These are phyloP conservation scores for Conoideocrella luteorostrata DNA, from an alignment of 2,329 filamentous ascomycete species.

Conservation along the genomic window DNA sequence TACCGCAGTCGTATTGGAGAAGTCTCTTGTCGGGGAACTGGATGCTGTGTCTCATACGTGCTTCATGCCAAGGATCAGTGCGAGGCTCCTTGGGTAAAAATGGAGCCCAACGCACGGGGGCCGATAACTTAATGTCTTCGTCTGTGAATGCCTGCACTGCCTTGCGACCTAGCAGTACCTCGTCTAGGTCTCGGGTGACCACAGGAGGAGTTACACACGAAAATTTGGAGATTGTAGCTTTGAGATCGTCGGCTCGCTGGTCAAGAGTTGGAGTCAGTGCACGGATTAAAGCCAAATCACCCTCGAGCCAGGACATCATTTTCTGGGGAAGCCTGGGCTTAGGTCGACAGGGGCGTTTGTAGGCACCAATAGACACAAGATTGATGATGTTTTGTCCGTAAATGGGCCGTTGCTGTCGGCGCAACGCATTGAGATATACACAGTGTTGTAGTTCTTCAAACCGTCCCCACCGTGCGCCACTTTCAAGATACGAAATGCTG, in stretches of 20 bases:
- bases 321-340: conserved; percentile 55
- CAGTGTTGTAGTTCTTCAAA: conserved; percentile 76
- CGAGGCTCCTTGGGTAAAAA: conserved; percentile 51
- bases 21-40: conserved; percentile 95
- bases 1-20: conserved; percentile 97
- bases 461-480: conserved; percentile 58
- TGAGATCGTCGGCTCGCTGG: conserved; percentile 64
- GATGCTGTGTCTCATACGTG: conserved; percentile 86
- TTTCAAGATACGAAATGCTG: conserved; percentile 67
- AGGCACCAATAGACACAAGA: conserved; percentile 58
- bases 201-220: conserved; percentile 88
- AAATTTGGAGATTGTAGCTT: conserved; percentile 76
- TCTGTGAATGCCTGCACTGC: conserved; percentile 53
- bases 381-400: conserved; percentile 78
- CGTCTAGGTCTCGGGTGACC: conserved; percentile 69
- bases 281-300: conserved; percentile 56
- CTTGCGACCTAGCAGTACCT: conserved; percentile 57
- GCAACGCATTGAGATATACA: conserved; percentile 73
- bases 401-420: conserved; percentile 72
- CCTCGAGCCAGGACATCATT: conserved; percentile 68
- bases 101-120: conserved; percentile 47
- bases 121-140: conserved; percentile 50
- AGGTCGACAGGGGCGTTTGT: conserved; percentile 52
- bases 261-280: conserved; percentile 68
- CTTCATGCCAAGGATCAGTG: conserved; percentile 83